Evolutionary conservation across 2,329 filamentous ascomycete species (phyloP), one percentile per base, ranked within the genome.

Genomic region (Xylariaceae sp.): DNA sequence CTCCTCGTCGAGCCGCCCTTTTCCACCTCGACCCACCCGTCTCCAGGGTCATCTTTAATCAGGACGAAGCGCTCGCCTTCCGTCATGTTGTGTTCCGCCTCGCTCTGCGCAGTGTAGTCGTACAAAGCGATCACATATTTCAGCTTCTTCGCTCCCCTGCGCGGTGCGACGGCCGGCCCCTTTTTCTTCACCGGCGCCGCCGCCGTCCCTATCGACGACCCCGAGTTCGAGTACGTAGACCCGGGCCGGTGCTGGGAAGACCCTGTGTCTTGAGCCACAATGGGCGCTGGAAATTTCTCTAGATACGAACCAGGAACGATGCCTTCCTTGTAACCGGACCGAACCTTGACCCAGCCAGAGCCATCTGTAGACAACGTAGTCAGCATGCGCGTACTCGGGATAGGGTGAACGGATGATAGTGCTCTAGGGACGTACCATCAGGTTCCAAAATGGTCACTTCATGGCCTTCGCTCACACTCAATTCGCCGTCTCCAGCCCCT

Each of bases 21-120:
- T 68, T 97, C 92, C 13, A 98, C 92, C 67, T 97, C 92, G 18
- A 83, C 87, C 92, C 92, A 98, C 0, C 92, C 92, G 66, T 97
- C 92, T 1, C 92, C 92, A 0, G 81, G 76, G 58, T 97, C 90
- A 40, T 86, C 81, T 54, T 82, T 88, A 45, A 96, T 80, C 21
- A 98, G 70, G 27, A 98, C 88, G 55, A 98, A 94, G 36, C 81
- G 76, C 64, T 98, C 92, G 1, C 92, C 92, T 63, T 94, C 90
- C 1, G 62, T 61, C 87, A 98, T 98, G 55, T 74, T 88, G 62
- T 90, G 88, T 65, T 98, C 92, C 6, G 79, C 76, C 5, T 94
- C 87, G 50, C 81, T 88, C 54, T 88, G 82, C 13, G 90, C 88
- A 36, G 81, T 73, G 61, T 98, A 98, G 35, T 92, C 87, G 61